Evolutionary conservation across 441 rosid genomes (phyloP).

Genomic region (Daphne laureola): DNA sequence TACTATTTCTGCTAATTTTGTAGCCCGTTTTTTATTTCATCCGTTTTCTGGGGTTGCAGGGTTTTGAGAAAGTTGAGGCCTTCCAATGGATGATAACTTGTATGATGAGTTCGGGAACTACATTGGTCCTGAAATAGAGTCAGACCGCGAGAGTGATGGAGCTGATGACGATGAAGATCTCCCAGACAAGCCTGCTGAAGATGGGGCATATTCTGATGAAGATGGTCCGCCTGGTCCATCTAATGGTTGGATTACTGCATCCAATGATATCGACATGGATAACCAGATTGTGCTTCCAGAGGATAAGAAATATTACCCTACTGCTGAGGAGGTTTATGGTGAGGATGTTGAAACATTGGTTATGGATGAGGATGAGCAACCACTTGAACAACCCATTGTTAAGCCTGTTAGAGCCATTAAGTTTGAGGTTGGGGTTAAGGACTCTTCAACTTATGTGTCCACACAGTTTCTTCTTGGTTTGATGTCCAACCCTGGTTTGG

Average conservation of each 20-base stretch:
- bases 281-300: slow-evolving; percentile 93
- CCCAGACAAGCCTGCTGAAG: slow-evolving; percentile 44
- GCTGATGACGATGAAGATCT: slow-evolving; percentile 59
- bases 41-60: slow-evolving; percentile 9
- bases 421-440: slow-evolving; percentile 91
- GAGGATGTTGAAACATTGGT: slow-evolving; percentile 94
- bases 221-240: slow-evolving; percentile 43
- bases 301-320: slow-evolving; percentile 91
- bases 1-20: too few species aligned
- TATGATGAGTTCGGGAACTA: slow-evolving; percentile 97
- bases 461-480: slow-evolving; percentile 88
- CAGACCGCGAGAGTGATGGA: slow-evolving; percentile 69
- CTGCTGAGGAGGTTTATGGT: slow-evolving; percentile 96
- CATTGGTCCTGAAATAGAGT: slow-evolving; percentile 93
- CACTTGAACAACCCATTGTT: slow-evolving; percentile 81
- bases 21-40: too few species aligned
- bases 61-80: slow-evolving; percentile 6
- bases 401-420: slow-evolving; percentile 72
- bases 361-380: slow-evolving; percentile 93
- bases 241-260: slow-evolving; percentile 75
- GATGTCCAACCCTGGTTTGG: slow-evolving; percentile 79
- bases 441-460: slow-evolving; percentile 81
- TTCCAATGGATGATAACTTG: slow-evolving; percentile 77
- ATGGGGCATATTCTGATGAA: slow-evolving; percentile 48
- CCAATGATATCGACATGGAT: slow-evolving; percentile 74